Percentiles rank a stretch among this genome's conserved stretches.
Evolutionary conservation across 257 asterid species (phyloP).

Genomic region (Gardenia jasminoides): DNA sequence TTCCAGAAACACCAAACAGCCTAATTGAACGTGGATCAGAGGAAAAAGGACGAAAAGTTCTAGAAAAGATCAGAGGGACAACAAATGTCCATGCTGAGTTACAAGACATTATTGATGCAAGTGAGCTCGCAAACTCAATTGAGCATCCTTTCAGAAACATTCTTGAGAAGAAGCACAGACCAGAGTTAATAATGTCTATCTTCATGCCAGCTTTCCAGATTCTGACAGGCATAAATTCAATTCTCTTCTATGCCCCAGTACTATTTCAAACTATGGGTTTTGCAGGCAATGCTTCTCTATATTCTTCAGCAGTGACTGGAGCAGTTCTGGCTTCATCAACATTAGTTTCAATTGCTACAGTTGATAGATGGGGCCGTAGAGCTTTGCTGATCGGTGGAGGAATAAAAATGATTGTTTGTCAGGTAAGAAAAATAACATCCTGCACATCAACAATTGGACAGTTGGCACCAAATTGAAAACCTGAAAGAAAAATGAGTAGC

Average conservation of each 20-base stretch:
- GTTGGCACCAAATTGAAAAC: not conserved
- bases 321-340: conserved; percentile 44
- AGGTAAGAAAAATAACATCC: conserved; percentile 32
- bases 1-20: conserved; percentile 67
- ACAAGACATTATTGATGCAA: conserved; percentile 46
- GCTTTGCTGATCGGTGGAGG: conserved; percentile 69
- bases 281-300: conserved; percentile 36
- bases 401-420: conserved; percentile 64
- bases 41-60: conserved; percentile 31
- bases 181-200: conserved; percentile 39
- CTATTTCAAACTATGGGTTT: conserved; percentile 56
- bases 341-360: conserved; percentile 39
- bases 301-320: conserved; percentile 49
- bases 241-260: conserved; percentile 64
- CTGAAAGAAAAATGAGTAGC: not conserved
- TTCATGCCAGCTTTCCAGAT: conserved; percentile 60
- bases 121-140: conserved; percentile 41
- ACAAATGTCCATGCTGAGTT: conserved; percentile 49
- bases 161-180: conserved; percentile 42
- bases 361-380: conserved; percentile 42
- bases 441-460: not conserved
- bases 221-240: conserved; percentile 63
- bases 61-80: conserved; percentile 46
- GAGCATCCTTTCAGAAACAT: conserved; percentile 41
- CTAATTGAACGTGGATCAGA: conserved; percentile 46